Percentiles rank a stretch among this genome's conserved stretches.
Conservation (phyloP, 1,139 yeast species). For the Geotrichum aggregatum region DNA sequence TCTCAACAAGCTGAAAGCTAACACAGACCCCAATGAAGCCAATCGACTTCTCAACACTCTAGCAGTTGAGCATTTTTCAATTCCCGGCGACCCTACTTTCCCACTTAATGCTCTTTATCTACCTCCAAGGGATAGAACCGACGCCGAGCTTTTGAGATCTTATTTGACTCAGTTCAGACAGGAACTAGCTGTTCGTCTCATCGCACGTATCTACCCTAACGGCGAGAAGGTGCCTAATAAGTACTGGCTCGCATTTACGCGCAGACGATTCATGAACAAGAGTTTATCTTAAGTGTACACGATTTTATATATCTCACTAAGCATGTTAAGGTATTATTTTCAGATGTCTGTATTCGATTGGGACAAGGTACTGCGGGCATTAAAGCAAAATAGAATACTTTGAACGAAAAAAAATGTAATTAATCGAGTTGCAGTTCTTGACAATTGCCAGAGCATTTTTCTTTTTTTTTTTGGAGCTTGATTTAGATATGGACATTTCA, state of each 20-base stretch:
- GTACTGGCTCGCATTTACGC: slow-evolving; percentile 93
- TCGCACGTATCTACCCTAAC: slow-evolving; percentile 65
- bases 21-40: slow-evolving; percentile 54
- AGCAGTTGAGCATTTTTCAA: slow-evolving; percentile 79
- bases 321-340: no score
- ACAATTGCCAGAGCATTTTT: no score
- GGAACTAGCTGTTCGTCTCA: slow-evolving; percentile 77
- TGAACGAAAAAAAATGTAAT: no score
- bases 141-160: slow-evolving; percentile 70
- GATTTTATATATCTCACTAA: background rate
- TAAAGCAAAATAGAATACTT: no score
- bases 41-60: slow-evolving; percentile 69
- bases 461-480: no score
- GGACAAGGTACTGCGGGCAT: no score
- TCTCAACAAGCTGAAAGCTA: slow-evolving; percentile 52
- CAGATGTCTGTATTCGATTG: no score
- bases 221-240: slow-evolving; percentile 48
- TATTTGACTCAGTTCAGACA: slow-evolving; percentile 92
- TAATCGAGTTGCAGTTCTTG: no score
- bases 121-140: slow-evolving; percentile 70
- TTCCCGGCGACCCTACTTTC: slow-evolving; percentile 95
- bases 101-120: slow-evolving; percentile 81
- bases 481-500: no score
- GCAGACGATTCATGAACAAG: slow-evolving; percentile 93
- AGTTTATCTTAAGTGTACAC: slow-evolving; percentile 34